A percentile compares a stretch with the other conserved stretches of the same genome.
phyloP scores from a whole-genome alignment of 495 filamentous ascomycete species.

The Penicillium argentinense region DNA sequence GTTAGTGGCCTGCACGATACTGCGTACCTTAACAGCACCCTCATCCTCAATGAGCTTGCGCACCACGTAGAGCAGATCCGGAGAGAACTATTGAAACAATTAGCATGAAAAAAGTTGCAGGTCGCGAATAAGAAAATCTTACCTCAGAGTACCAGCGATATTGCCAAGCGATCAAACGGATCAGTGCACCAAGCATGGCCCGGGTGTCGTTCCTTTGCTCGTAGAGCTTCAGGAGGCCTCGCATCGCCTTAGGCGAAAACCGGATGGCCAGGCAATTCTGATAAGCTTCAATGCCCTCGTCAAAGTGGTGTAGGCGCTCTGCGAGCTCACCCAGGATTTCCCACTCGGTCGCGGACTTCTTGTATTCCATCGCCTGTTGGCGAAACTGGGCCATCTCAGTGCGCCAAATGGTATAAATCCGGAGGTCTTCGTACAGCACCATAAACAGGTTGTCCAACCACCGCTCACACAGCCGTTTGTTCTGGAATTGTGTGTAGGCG shows the following conservation, averaged over 20 bases:
- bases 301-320: conserved; percentile 82
- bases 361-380: conserved; percentile 87
- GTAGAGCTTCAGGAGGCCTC: conserved; percentile 75
- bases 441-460: conserved; percentile 99
- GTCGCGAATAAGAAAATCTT: conserved; percentile 17
- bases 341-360: conserved; percentile 95
- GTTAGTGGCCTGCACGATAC: conserved; percentile 93
- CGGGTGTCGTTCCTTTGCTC: conserved; percentile 71
- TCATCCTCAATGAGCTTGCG: conserved; percentile 95
- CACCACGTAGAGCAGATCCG: conserved; percentile 78
- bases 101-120: background rate
- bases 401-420: conserved; percentile 98
- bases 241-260: conserved; percentile 88
- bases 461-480: conserved; percentile 94
- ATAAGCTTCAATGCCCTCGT: conserved; percentile 92
- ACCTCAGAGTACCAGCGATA: conserved; percentile 98
- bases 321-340: conserved; percentile 95
- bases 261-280: conserved; percentile 75
- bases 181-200: conserved; percentile 74
- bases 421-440: conserved; percentile 96
- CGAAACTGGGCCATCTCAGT: conserved; percentile 94
- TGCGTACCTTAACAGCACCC: conserved; percentile 94
- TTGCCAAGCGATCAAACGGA: conserved; percentile 92
- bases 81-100: conserved; percentile 73
- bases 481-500: conserved; percentile 72